A percentile compares a stretch with the other conserved stretches of the same genome.
Evolutionary conservation across 1,284 basidiomycete species (phyloP).

Genomic region (Lentinula novae-zelandiae): DNA sequence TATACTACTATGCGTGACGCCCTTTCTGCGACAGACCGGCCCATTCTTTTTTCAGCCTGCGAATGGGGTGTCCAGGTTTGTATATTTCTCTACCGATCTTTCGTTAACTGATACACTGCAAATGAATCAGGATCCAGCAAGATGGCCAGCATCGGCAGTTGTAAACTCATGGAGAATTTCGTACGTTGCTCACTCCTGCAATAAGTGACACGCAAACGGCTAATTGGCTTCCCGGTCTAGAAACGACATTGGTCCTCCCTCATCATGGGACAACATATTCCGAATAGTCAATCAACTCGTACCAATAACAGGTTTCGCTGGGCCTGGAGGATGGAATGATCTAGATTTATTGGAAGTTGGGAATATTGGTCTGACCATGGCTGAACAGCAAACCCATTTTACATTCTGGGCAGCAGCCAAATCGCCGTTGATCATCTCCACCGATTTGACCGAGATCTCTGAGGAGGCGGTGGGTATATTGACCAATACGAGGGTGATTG

Average conservation of each 20-base stretch:
- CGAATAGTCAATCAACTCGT: constrained; percentile 49
- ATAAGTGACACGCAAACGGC: background rate
- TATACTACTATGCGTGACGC: constrained; percentile 50
- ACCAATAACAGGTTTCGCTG: constrained; percentile 43
- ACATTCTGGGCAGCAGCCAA: constrained; percentile 46
- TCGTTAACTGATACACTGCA: background rate
- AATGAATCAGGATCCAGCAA: constrained; percentile 37
- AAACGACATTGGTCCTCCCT: constrained; percentile 45
- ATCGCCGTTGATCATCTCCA: constrained; percentile 45
- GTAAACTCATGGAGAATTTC: constrained; percentile 50
- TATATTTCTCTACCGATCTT: background rate
- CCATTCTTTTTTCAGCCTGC: constrained; percentile 51
- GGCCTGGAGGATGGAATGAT: constrained; percentile 42
- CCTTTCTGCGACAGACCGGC: constrained; percentile 39
- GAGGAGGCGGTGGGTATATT: constrained; percentile 33
- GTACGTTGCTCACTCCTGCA: constrained; percentile 22
- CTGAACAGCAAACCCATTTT: constrained; percentile 46
- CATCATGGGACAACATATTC: constrained; percentile 42
- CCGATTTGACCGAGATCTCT: constrained; percentile 33
- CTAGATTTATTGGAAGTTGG: constrained; percentile 48
- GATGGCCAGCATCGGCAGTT: constrained; percentile 41
- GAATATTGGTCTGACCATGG: constrained; percentile 35
- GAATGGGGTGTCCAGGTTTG: constrained; percentile 45
- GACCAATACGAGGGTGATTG: constrained; percentile 38
- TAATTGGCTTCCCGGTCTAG: constrained; percentile 22